These are phyloP conservation scores for Plasmodium fragile DNA, from an alignment of 169 alveolate genomes.

Conservation along the genomic window DNA sequence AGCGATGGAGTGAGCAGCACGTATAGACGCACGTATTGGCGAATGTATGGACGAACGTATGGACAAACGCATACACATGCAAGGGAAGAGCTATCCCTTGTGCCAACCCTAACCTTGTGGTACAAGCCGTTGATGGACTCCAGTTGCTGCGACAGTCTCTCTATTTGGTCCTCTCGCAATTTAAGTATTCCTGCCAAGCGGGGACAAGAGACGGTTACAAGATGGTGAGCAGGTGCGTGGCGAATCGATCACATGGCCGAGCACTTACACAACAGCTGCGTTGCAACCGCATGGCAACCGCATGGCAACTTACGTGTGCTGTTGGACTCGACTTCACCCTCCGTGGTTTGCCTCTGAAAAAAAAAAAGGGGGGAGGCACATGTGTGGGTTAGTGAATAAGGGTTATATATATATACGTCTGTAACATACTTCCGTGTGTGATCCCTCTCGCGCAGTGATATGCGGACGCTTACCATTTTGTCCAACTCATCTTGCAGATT, in stretches of 20 bases:
- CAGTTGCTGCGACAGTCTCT: conserved; percentile 50
- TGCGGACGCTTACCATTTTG: conserved; percentile 3
- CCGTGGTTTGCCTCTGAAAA: background rate
- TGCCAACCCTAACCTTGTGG: conserved; percentile 14
- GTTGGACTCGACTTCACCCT: conserved; percentile 15
- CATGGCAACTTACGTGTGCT: conserved; percentile 8
- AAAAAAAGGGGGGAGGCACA: background rate
- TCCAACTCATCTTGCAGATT: conserved; percentile 47
- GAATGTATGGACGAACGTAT: background rate
- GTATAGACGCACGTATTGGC: background rate
- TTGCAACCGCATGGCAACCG: background rate
- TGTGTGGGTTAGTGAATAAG: background rate
- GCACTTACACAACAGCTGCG: background rate
- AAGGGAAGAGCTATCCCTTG: background rate
- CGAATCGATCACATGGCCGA: background rate
- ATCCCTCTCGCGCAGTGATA: background rate
- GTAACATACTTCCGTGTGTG: background rate
- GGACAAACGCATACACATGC: background rate
- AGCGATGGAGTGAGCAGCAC: background rate
- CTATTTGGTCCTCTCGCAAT: conserved; percentile 63
- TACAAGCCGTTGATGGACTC: conserved; percentile 41
- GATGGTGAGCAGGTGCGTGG: background rate
- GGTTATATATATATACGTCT: background rate
- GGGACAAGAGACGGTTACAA: background rate
- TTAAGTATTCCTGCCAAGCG: conserved; percentile 20